Evolutionary conservation across 1,284 basidiomycete genomes (phyloP).

Genomic region (Trametes polyzona): DNA sequence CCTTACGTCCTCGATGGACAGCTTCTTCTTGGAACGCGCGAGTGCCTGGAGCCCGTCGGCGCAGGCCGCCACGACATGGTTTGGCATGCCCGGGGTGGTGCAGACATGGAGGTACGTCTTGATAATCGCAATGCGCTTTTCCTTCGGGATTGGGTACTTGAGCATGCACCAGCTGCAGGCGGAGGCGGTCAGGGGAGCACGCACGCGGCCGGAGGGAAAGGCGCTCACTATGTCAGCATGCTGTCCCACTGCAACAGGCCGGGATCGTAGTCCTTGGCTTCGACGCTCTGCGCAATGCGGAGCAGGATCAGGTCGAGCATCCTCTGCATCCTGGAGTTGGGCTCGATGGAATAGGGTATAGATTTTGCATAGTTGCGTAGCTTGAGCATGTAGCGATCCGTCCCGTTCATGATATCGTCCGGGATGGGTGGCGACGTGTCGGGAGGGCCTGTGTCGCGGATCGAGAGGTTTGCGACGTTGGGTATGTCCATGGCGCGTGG

Average conservation of each 20-base stretch:
- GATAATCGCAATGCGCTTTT: constrained; percentile 76
- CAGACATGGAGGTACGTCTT: constrained; percentile 80
- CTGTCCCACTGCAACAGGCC: constrained; percentile 81
- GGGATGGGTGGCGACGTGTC: constrained; percentile 31
- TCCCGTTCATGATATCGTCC: constrained; percentile 42
- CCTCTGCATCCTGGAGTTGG: constrained; percentile 78
- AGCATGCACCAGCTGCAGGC: constrained; percentile 75
- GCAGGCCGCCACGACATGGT: constrained; percentile 58
- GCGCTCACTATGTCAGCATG: constrained; percentile 68
- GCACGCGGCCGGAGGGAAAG: constrained; percentile 17
- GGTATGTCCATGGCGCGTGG: constrained; percentile 55
- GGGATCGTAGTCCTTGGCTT: constrained; percentile 81
- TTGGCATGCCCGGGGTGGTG: constrained; percentile 64
- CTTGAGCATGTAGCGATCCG: constrained; percentile 57
- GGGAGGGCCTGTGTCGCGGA: constrained; percentile 44
- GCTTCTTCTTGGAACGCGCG: constrained; percentile 72
- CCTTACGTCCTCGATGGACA: constrained; percentile 82
- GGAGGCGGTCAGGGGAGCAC: constrained; percentile 21
- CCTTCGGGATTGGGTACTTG: constrained; percentile 85
- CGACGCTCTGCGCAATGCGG: constrained; percentile 72
- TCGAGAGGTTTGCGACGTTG: constrained; percentile 49
- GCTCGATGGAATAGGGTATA: constrained; percentile 84
- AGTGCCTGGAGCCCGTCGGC: constrained; percentile 60
- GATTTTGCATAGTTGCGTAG: constrained; percentile 61
- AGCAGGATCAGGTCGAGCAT: constrained; percentile 80